phyloP scores from a whole-genome alignment of 2,329 filamentous ascomycete species.

The Fusarium sororula region DNA sequence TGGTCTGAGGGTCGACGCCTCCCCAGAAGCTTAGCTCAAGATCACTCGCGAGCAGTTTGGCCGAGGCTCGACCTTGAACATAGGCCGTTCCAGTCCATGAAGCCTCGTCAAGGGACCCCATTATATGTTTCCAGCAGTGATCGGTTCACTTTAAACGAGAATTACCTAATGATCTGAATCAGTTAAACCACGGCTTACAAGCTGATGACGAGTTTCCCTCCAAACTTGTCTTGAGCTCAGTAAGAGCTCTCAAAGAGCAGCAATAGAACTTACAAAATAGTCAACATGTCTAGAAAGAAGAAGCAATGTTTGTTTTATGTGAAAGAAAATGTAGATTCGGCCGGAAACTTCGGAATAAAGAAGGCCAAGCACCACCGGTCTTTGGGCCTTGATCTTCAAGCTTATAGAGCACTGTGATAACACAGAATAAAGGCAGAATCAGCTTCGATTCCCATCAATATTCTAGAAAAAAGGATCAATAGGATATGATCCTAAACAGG shows the following conservation, averaged over 20 bases:
- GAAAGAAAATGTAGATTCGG: not conserved
- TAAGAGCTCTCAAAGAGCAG: not conserved
- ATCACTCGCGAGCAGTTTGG: conserved; percentile 41
- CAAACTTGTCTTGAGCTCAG: not conserved
- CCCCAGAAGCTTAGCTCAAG: conserved; percentile 57
- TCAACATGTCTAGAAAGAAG: not conserved
- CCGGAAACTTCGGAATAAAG: not conserved
- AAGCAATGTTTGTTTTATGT: no score
- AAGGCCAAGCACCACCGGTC: not conserved
- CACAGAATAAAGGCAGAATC: not conserved
- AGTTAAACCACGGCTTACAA: not conserved
- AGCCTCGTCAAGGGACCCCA: conserved; percentile 10
- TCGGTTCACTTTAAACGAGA: not conserved
- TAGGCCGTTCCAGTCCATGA: conserved; percentile 28
- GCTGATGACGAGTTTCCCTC: not conserved
- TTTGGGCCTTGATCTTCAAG: not conserved
- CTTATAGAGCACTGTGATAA: not conserved
- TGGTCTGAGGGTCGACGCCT: conserved; percentile 52
- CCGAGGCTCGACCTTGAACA: conserved; percentile 41
- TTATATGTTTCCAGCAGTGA: not conserved
- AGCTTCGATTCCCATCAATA: not conserved
- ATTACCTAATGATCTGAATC: not conserved
- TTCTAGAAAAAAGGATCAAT: not conserved
- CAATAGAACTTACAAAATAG: not conserved
- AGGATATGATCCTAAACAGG: not conserved